Percentiles rank a stretch among this genome's conserved stretches.
Conservation (phyloP, 73 alveolate species). For the Urostyla sp. region DNA sequence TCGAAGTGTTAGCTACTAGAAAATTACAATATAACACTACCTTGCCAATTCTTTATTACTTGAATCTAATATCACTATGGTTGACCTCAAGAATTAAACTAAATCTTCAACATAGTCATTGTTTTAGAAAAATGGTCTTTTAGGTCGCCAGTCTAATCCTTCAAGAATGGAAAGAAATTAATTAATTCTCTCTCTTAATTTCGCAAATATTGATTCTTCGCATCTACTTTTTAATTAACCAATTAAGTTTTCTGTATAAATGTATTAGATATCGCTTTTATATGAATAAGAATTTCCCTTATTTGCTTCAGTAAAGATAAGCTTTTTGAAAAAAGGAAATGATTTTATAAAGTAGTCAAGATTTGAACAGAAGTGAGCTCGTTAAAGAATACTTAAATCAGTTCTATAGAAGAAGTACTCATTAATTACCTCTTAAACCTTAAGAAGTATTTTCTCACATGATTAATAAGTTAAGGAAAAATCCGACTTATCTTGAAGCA, state of each 20-base stretch:
- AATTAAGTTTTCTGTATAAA: conserved; percentile 5
- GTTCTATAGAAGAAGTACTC: conserved; percentile 17
- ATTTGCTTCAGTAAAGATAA: conserved; percentile 3
- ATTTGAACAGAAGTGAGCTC: conserved; percentile 41
- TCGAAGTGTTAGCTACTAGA: conserved; percentile 4
- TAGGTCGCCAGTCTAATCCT: conserved; percentile 50
- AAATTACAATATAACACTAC: conserved; percentile 19
- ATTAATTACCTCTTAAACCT: conserved; percentile 3
- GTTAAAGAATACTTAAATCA: conserved; percentile 22
- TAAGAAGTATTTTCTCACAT: conserved; percentile 6
- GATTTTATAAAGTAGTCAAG: conserved; percentile 24
- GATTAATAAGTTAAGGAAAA: conserved; percentile 20
- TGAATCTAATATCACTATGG: conserved; percentile 9
- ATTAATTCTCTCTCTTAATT: conserved; percentile 28
- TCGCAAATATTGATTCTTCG: conserved; percentile 35
- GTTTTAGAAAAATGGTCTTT: background rate
- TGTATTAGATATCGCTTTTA: conserved; percentile 13
- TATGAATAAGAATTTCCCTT: conserved; percentile 2
- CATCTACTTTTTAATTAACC: conserved; percentile 12
- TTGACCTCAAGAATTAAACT: conserved; percentile 18
- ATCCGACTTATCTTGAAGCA: conserved; percentile 44
- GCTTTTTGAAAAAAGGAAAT: conserved; percentile 20
- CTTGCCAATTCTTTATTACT: conserved; percentile 18
- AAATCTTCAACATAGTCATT: conserved; percentile 53
- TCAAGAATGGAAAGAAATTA: conserved; percentile 41